Conservation (phyloP, 164 flowering plant genomes). For the Paratinospora sagittata region DNA sequence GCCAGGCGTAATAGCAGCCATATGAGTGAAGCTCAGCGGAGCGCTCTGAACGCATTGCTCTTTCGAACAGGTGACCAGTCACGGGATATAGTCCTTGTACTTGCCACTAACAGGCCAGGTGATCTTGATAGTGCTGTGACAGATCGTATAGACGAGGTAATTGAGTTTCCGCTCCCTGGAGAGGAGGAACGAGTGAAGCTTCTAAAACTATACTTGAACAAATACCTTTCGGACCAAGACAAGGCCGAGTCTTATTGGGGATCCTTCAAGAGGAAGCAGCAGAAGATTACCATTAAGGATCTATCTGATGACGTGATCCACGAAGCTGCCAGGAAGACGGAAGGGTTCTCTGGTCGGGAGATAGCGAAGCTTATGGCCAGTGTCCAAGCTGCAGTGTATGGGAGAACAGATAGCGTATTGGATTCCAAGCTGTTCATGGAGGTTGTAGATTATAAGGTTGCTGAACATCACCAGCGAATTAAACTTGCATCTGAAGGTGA, state of each 20-base stretch:
- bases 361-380: slow-evolving; percentile 89
- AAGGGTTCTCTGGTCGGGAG: slow-evolving; percentile 96
- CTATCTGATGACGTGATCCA: slow-evolving; percentile 61
- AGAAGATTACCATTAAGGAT: slow-evolving; percentile 54
- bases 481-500: slow-evolving; percentile 53
- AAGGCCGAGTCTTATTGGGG: slow-evolving; percentile 29
- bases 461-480: slow-evolving; percentile 67
- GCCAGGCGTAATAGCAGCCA: slow-evolving; percentile 83
- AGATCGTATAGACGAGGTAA: slow-evolving; percentile 89
- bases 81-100: slow-evolving; percentile 87
- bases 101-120: slow-evolving; percentile 88
- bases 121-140: slow-evolving; percentile 89
- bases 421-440: slow-evolving; percentile 69
- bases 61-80: slow-evolving; percentile 95
- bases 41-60: slow-evolving; percentile 91
- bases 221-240: slow-evolving; percentile 44
- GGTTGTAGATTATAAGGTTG: slow-evolving; percentile 79
- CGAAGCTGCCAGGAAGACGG: slow-evolving; percentile 73
- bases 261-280: slow-evolving; percentile 38
- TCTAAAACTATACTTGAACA: slow-evolving; percentile 65
- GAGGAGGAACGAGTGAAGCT: slow-evolving; percentile 79
- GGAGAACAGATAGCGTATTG: slow-evolving; percentile 68
- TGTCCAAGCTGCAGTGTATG: slow-evolving; percentile 88
- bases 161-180: slow-evolving; percentile 91
- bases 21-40: slow-evolving; percentile 96